Evolutionary conservation across 441 rosid genomes (phyloP).

Genomic region (Cnidoscolus chayamansa): DNA sequence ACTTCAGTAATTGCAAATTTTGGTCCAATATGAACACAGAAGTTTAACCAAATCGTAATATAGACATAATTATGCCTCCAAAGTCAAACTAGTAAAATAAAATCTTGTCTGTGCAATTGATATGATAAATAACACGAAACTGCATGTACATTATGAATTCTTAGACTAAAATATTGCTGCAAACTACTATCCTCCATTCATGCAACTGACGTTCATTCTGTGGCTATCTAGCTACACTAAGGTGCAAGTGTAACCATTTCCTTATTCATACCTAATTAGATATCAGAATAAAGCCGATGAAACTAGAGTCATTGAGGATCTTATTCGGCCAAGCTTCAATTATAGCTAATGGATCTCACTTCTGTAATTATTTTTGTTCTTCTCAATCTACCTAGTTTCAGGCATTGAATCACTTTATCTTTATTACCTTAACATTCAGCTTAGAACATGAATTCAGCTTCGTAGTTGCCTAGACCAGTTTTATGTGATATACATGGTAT

Average conservation of each 20-base stretch:
- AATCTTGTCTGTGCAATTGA: too few relatives aligned
- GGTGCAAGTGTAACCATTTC: neutral
- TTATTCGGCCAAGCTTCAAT: neutral
- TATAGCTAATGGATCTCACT: neutral
- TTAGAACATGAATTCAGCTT: neutral
- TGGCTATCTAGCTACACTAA: neutral
- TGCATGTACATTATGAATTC: neutral
- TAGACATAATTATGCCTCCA: slow-evolving; percentile 5
- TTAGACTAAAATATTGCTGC: neutral
- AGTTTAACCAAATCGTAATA: neutral
- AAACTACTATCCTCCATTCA: neutral
- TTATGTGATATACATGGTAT: neutral
- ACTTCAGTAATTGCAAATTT: neutral
- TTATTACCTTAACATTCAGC: neutral
- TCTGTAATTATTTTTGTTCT: neutral
- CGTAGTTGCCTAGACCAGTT: too few relatives aligned
- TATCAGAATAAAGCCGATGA: slow-evolving; percentile 4
- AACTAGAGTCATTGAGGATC: neutral
- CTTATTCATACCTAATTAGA: neutral
- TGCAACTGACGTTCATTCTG: neutral
- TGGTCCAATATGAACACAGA: slow-evolving; percentile 2
- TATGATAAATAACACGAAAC: neutral
- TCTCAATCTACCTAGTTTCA: slow-evolving; percentile 5
- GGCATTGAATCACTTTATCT: neutral
- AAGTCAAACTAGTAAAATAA: neutral